phyloP scores from a whole-genome alignment of 1,139 yeast genomes.

The Kluyveromyces sp. region DNA sequence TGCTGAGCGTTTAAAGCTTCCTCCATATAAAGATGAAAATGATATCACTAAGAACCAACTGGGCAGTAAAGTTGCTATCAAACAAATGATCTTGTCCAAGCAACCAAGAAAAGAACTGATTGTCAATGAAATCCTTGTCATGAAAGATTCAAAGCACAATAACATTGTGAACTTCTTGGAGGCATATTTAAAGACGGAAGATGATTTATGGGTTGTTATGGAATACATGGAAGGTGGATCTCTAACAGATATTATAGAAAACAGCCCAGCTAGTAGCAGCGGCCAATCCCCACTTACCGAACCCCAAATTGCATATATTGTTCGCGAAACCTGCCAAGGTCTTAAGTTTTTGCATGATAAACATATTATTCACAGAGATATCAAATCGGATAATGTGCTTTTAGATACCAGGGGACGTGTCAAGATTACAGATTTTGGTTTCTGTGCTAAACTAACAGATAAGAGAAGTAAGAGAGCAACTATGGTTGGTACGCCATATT shows the following conservation, averaged over 20 bases:
- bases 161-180: constrained; percentile 92
- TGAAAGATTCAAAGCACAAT: constrained; percentile 88
- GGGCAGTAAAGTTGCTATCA: constrained; percentile 67
- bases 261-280: constrained; percentile 43
- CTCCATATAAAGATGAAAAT: constrained; percentile 16
- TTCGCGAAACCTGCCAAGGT: constrained; percentile 87
- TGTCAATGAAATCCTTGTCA: constrained; percentile 87
- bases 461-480: constrained; percentile 92
- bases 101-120: constrained; percentile 94
- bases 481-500: constrained; percentile 98
- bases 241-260: constrained; percentile 76
- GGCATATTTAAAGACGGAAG: constrained; percentile 63
- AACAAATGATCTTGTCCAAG: constrained; percentile 88
- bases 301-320: constrained; percentile 81
- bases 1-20: constrained; percentile 55
- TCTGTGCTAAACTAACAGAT: constrained; percentile 92
- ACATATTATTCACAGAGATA: constrained; percentile 92
- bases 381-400: constrained; percentile 88
- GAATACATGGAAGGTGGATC: constrained; percentile 93
- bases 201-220: constrained; percentile 84
- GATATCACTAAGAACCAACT: constrained; percentile 16
- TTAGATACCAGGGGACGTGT: constrained; percentile 83
- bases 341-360: constrained; percentile 84
- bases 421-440: constrained; percentile 95
- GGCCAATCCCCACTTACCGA: constrained; percentile 41